Evolutionary conservation across 495 filamentous ascomycete species (phyloP), one percentile per base, ranked within the genome.

Genomic region (Amniculicola lignicola): DNA sequence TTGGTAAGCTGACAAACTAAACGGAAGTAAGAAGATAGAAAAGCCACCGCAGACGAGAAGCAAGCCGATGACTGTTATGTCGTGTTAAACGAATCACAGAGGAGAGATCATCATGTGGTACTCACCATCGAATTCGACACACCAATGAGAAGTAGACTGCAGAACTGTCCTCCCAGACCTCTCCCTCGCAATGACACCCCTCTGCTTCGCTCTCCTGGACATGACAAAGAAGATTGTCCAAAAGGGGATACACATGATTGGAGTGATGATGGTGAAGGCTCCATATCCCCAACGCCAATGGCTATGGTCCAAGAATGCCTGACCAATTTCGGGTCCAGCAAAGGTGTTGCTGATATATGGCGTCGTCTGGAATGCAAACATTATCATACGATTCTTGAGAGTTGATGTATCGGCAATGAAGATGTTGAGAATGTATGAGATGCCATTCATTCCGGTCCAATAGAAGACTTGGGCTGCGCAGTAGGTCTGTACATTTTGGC

Each of bases 11-110:
- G 70, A 67, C 27, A 87, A 64, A 55, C 67, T 78, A 67, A 88
- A 81, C 1, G 84, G 82, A 1, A 86, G 73, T 6, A 87, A 75
- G 61, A 88, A 77, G 14, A 86, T 70, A 14, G 81, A 71, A 57
- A 86, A 73, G 18, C 79, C 83, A 16, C 73, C 74, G 50, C 76
- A 76, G 28, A 86, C 62, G 14, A 88, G 64, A 18, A 81, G 45
- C 12, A 84, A 70, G 40, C 84, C 84, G 27, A 83, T 72, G 29
- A 83, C 29, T 33, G 29, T n/a, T 33, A n/a, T n/a, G n/a, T n/a
- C n/a, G n/a, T n/a, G n/a, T n/a, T n/a, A n/a, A n/a, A n/a, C n/a
- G n/a, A n/a, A n/a, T n/a, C n/a, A n/a, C n/a, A n/a, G n/a, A n/a
- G n/a, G n/a, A n/a, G n/a, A n/a, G n/a, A n/a, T n/a, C n/a, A n/a